These are phyloP conservation scores for Sanghuangporus sanghuang DNA, from an alignment of 1,284 basidiomycete species.

Conservation along the genomic window DNA sequence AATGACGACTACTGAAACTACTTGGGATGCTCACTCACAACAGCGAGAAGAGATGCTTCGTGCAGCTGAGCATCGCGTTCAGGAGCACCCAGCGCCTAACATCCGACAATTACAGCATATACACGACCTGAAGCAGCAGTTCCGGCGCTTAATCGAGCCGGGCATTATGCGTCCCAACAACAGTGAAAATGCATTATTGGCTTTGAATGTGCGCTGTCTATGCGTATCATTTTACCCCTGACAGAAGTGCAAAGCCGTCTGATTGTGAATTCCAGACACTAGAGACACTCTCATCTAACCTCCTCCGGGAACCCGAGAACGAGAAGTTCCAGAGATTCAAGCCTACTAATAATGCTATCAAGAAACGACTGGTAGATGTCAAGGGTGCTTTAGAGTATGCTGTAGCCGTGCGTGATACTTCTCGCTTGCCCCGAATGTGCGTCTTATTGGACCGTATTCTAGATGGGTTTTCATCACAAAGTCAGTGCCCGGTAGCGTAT, in stretches of 20 bases:
- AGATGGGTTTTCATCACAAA: conserved; percentile 70
- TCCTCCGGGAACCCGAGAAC: conserved; percentile 65
- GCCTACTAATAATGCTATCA: conserved; percentile 50
- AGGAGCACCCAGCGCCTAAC: not conserved
- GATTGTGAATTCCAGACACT: conserved; percentile 43
- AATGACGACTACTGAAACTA: too few species aligned
- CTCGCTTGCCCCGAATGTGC: not conserved
- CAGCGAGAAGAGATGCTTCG: conserved; percentile 1
- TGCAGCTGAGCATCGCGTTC: conserved; percentile 8
- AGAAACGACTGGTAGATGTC: conserved; percentile 31
- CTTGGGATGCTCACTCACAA: not conserved
- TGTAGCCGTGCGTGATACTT: conserved; percentile 48
- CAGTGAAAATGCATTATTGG: conserved; percentile 49
- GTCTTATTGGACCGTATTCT: not conserved
- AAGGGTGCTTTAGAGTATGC: conserved; percentile 77
- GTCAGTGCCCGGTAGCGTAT: conserved; percentile 29
- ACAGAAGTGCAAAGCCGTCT: not conserved
- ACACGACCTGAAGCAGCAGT: conserved; percentile 60
- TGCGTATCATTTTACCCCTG: not conserved
- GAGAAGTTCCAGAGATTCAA: conserved; percentile 69
- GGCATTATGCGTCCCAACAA: conserved; percentile 71
- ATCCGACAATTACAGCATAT: conserved; percentile 41
- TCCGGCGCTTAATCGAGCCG: conserved; percentile 69
- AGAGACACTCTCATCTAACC: conserved; percentile 64
- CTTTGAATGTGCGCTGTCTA: conserved; percentile 49